Evolutionary conservation across 2,329 filamentous ascomycete genomes (phyloP), one percentile per base, ranked within the genome.

Genomic region (Paraconiothyrium brasiliense): DNA sequence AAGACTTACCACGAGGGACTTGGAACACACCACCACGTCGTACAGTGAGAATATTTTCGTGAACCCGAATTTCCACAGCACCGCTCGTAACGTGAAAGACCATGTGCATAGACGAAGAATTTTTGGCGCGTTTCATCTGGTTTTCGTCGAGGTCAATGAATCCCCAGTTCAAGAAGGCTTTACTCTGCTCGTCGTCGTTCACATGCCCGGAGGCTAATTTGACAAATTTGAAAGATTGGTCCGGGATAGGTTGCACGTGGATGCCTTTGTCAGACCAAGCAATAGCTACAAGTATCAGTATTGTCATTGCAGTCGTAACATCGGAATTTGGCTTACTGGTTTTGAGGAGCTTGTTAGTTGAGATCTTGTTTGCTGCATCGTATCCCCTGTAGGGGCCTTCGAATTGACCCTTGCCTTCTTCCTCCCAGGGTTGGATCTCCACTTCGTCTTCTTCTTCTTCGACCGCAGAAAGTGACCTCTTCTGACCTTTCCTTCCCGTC

Each of bases 31-130:
- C 94, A 44, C 94, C 94, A 69, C 91, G 93, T 41, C 90, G 89
- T 66, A 97, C 93, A 59, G 90, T 89, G 76, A 99, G 98, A 64
- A 85, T 83, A 27, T 86, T 90, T 66, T 91, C 87, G 67, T 91
- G 88, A 51, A 97, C 87, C 32, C 88, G 91, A 22, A 97, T 94
- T 67, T 89, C 84, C 22, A 97, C 93, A 66, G 91, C 89, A 24
- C 95, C 95, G 48, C 87, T 86, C 69, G 93, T 90, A 34, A 99
- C 91, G 71, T 97, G 97, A 78, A 98, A 98, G 1, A 92, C 90
- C 90, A 99, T 95, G 75, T 97, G 93, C 92, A 97, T 98, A 81
- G 92, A 94, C 65, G 94, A 87, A 39, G 92, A 91, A 79, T 97
- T 98, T 84, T 98, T 98, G 52, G 90, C 87, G 69, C 90, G 88